Percentiles rank a stretch among this genome's conserved stretches.
phyloP scores from a whole-genome alignment of 2,329 filamentous ascomycete genomes.

The Neofusicoccum laricinum region DNA sequence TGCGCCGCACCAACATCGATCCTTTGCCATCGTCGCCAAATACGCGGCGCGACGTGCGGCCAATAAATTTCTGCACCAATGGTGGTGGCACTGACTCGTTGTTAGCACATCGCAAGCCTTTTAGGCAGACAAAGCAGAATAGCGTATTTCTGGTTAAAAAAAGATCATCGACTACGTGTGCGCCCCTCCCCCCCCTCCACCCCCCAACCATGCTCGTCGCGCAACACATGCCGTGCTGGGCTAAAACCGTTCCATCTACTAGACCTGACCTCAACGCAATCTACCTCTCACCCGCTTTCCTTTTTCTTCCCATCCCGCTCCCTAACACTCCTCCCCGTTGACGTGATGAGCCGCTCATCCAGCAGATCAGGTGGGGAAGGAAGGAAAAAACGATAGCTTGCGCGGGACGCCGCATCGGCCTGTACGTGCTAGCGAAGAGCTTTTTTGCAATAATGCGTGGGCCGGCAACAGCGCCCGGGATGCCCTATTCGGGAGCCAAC shows the following conservation, averaged over 20 bases:
- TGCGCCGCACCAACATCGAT: background rate
- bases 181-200: too few relatives aligned
- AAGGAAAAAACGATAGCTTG: too few relatives aligned
- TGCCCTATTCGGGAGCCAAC: background rate
- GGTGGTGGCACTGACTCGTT: background rate
- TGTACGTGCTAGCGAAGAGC: too few relatives aligned
- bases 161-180: too few relatives aligned
- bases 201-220: too few relatives aligned
- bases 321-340: too few relatives aligned
- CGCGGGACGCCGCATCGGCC: too few relatives aligned
- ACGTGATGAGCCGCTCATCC: too few relatives aligned
- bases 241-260: background rate
- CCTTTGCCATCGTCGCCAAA: background rate
- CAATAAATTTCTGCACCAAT: background rate
- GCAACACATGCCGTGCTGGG: background rate
- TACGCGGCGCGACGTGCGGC: background rate
- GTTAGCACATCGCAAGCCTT: background rate
- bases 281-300: background rate
- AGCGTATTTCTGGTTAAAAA: too few relatives aligned
- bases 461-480: background rate
- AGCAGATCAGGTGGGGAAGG: too few relatives aligned
- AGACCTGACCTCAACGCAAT: background rate
- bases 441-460: background rate
- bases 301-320: background rate
- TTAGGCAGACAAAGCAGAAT: too few relatives aligned